A percentile compares a stretch with the other conserved stretches of the same genome.
Conservation (phyloP, 306 rosid species). For the Dicorynia guianensis region DNA sequence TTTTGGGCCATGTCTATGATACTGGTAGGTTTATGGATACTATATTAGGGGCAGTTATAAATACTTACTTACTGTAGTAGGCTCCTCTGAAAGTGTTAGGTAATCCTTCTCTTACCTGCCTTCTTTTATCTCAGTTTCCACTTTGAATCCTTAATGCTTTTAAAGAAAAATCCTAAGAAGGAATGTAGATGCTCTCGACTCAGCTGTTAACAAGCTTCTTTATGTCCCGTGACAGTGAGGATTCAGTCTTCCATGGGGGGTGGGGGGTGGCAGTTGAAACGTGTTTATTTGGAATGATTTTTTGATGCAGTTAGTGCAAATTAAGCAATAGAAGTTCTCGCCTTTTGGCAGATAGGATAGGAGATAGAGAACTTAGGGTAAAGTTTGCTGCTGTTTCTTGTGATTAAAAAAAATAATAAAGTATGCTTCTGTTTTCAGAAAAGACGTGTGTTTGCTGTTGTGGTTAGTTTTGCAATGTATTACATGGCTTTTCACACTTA, state of each 20-base stretch:
- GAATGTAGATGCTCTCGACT: conserved; percentile 78
- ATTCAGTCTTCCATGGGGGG: background rate
- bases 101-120: conserved; percentile 3
- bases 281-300: background rate
- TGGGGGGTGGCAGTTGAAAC: no score
- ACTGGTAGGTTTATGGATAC: conserved; percentile 5
- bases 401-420: background rate
- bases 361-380: conserved; percentile 6
- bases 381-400: background rate
- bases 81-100: conserved; percentile 11
- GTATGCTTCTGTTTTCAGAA: background rate
- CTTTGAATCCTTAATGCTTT: conserved; percentile 58
- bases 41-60: background rate
- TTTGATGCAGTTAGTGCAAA: conserved; percentile 8
- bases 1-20: background rate
- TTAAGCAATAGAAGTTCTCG: conserved; percentile 6
- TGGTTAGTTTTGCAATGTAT: background rate
- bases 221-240: conserved; percentile 59
- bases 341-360: conserved; percentile 16
- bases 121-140: conserved; percentile 26
- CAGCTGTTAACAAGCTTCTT: conserved; percentile 78
- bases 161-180: conserved; percentile 72
- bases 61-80: background rate
- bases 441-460: conserved; percentile 10
- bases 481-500: conserved; percentile 3